Evolutionary conservation across 2,329 filamentous ascomycete genomes (phyloP), one percentile per base, ranked within the genome.

Genomic region (Alternaria arbusti): DNA sequence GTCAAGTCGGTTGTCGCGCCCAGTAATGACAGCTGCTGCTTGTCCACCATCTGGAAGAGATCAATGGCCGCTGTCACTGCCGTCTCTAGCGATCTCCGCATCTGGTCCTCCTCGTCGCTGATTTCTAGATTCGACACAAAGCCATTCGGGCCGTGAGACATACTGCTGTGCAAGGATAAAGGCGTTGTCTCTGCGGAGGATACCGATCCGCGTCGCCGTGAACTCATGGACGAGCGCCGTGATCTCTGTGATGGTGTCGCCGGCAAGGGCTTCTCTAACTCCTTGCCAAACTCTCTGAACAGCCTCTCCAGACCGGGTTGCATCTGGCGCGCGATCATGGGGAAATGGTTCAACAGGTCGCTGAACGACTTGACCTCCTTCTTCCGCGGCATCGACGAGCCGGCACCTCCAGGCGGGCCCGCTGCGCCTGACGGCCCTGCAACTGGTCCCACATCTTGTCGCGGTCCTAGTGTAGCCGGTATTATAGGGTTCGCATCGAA

Each of bases 261-360:
- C 3, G 93, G 93, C 6, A 97, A 80, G 6, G 93, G 93, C 74
- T 92, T 94, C 68, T 96, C 92, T 69, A 97, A 90, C 58, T 95
- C 91, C 47, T 88, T 88, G 6, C 89, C 90, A 78, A 99, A 98
- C 71, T 98, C 94, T 64, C 91, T 89, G 75, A 98, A 97, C 25
- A 98, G 83, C 73, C 90, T 90, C 74, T 99, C 95, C 32, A 99
- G 82, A 0, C 96, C 96, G 2, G 91, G 88, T 72, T 97, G 94
- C 94, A 99, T 97, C 80, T 99, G 96, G 63, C 93, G 88, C 23
- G 94, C 94, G 72, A 99, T 98, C 88, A 97, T 92, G 2, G 96
- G 96, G 70, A 98, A 99, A 71, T 94, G 89, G 70, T 92, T 92
- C 45, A 99, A 85, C 13, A 99, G 86, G 68, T 98, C 96, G 64